Percentiles rank a stretch among this genome's conserved stretches.
Evolutionary conservation across 306 rosid genomes (phyloP).

Genomic region (Morella rubra): DNA sequence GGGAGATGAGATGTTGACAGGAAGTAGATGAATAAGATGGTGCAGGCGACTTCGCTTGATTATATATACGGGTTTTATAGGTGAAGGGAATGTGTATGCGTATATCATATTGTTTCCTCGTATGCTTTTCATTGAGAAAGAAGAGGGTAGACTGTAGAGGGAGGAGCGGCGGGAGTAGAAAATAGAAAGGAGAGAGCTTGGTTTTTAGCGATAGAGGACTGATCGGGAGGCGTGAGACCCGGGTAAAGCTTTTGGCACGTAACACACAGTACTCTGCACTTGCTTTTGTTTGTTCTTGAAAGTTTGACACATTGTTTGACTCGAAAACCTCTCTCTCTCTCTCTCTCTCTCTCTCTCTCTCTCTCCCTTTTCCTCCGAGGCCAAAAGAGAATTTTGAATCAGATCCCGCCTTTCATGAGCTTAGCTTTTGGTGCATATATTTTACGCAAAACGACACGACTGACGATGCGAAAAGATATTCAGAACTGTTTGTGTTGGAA

Average conservation of each 20-base stretch:
- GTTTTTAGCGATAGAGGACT: conserved; percentile 10
- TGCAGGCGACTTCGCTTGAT: neutral
- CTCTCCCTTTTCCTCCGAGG: conserved; percentile 20
- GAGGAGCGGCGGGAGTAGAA: neutral
- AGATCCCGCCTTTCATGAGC: conserved; percentile 25
- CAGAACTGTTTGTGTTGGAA: too few relatives aligned
- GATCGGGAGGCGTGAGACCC: conserved; percentile 27
- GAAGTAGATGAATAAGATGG: neutral
- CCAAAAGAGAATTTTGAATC: conserved; percentile 10
- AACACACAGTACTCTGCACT: neutral
- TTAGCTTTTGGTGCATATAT: neutral
- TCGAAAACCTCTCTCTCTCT: neutral
- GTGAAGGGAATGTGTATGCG: neutral
- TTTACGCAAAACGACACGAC: too few relatives aligned
- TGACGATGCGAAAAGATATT: too few relatives aligned
- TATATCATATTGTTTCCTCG: neutral
- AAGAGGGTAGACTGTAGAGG: neutral
- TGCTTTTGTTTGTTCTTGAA: conserved; percentile 20
- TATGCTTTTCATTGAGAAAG: too few relatives aligned
- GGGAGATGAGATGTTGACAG: neutral
- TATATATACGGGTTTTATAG: neutral
- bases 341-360: too few relatives aligned
- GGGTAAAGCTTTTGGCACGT: conserved; percentile 31
- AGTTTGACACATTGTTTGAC: conserved; percentile 38
- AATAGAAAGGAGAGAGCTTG: too few relatives aligned